These are phyloP conservation scores for Jasminum sambac DNA, from an alignment of 257 asterid genomes.

Conservation along the genomic window DNA sequence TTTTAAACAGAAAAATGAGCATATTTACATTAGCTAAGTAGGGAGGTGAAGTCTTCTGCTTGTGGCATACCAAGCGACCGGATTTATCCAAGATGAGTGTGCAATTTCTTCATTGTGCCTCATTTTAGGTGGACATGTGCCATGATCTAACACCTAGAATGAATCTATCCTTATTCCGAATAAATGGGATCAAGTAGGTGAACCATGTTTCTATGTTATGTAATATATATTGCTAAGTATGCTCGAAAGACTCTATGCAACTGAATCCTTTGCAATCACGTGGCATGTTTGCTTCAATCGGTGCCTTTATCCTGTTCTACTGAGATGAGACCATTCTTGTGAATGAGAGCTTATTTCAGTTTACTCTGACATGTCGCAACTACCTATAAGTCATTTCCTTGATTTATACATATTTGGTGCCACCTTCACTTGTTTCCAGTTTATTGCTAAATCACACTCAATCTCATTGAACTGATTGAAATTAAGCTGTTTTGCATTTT, in stretches of 20 bases:
- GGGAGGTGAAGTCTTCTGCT: not conserved
- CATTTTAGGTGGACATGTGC: not conserved
- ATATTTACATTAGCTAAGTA: not conserved
- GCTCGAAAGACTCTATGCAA: not conserved
- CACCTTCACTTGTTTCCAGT: not conserved
- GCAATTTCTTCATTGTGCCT: not conserved
- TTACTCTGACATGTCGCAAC: not conserved
- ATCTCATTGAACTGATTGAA: conserved; percentile 11
- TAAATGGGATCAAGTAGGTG: not conserved
- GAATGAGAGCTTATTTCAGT: not conserved
- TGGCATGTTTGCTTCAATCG: not conserved
- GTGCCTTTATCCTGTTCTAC: not conserved
- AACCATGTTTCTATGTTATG: not conserved
- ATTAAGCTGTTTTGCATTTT: conserved; percentile 20
- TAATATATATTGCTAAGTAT: not conserved
- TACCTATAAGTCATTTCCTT: not conserved
- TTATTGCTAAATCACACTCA: conserved; percentile 3
- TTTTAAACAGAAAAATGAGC: not conserved
- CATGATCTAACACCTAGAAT: not conserved
- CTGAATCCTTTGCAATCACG: not conserved
- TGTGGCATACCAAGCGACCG: not conserved
- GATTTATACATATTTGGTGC: not conserved
- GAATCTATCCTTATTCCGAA: too few relatives aligned
- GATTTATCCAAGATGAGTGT: not conserved
- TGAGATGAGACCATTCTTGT: not conserved